A percentile compares a stretch with the other conserved stretches of the same genome.
These are phyloP conservation scores for Helicocarpus griseus DNA, from an alignment of 2,329 filamentous ascomycete species.

Conservation along the genomic window DNA sequence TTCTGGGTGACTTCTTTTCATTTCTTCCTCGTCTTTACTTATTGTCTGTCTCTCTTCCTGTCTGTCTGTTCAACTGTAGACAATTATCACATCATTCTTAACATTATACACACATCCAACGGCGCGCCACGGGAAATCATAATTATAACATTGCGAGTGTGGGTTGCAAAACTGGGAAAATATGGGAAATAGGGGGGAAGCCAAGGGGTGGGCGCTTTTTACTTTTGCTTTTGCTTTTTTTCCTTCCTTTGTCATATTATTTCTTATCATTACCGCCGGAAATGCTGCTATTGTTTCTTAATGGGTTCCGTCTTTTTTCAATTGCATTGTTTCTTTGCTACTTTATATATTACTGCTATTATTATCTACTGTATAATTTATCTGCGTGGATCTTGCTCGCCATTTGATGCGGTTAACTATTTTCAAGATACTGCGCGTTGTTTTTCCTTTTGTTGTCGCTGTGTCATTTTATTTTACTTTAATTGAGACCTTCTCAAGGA, in stretches of 20 bases:
- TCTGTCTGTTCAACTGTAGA: background rate
- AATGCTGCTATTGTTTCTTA: background rate
- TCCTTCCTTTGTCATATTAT: constrained; percentile 4
- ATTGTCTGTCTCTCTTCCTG: background rate
- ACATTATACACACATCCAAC: background rate
- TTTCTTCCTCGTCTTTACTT: background rate
- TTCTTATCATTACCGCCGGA: too few species aligned
- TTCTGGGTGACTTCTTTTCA: background rate
- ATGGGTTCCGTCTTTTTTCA: background rate
- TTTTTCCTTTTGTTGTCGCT: too few species aligned
- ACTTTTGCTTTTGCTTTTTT: constrained; percentile 6
- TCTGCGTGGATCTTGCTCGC: background rate
- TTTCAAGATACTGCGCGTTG: too few species aligned
- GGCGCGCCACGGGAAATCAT: constrained; percentile 1
- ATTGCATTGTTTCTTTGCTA: background rate
- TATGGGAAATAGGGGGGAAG: background rate
- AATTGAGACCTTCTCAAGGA: too few species aligned
- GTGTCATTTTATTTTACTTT: too few species aligned
- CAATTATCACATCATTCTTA: background rate
- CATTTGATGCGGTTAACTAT: too few species aligned
- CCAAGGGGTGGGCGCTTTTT: background rate
- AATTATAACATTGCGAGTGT: too few species aligned
- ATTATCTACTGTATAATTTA: background rate
- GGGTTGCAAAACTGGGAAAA: too few species aligned
- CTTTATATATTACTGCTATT: constrained; percentile 7